These are phyloP conservation scores for Melaleuca alternifolia DNA, from an alignment of 345 rosid genomes.

Conservation along the genomic window DNA sequence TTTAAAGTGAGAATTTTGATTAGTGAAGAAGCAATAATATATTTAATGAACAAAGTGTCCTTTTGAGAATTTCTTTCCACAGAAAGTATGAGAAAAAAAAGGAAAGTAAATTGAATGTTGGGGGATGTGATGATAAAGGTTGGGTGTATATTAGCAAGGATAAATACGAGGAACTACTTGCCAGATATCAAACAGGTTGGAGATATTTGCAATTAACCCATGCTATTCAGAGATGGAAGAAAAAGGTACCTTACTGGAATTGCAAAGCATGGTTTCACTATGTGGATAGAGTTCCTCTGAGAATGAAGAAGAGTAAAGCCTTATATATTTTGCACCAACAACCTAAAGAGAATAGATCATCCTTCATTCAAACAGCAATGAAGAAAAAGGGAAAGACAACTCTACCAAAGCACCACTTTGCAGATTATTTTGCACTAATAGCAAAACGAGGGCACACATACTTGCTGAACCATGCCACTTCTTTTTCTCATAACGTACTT, in stretches of 20 bases:
- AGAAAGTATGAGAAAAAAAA: background rate
- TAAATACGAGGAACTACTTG: background rate
- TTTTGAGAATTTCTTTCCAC: background rate
- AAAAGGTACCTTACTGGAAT: slow-evolving; percentile 80
- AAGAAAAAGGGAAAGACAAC: background rate
- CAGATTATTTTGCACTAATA: background rate
- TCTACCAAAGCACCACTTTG: background rate
- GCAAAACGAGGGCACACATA: background rate
- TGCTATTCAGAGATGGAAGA: background rate
- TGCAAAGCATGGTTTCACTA: slow-evolving; percentile 76
- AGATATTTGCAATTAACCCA: background rate
- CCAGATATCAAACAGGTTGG: background rate
- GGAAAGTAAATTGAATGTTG: background rate
- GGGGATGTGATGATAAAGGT: background rate
- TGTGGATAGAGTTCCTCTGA: slow-evolving; percentile 76
- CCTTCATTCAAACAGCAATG: background rate
- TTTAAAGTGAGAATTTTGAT: background rate
- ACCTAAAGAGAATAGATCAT: slow-evolving; percentile 34
- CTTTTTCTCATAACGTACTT: background rate
- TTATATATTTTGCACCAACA: slow-evolving; percentile 82
- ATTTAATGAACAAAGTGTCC: background rate
- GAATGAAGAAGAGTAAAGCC: slow-evolving; percentile 69
- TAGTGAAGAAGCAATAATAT: background rate
- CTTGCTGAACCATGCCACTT: background rate
- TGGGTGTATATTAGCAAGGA: background rate